Base-by-base conservation (phyloP, 1,284 basidiomycete genomes). In the Hemileccinum hortonii region DNA sequence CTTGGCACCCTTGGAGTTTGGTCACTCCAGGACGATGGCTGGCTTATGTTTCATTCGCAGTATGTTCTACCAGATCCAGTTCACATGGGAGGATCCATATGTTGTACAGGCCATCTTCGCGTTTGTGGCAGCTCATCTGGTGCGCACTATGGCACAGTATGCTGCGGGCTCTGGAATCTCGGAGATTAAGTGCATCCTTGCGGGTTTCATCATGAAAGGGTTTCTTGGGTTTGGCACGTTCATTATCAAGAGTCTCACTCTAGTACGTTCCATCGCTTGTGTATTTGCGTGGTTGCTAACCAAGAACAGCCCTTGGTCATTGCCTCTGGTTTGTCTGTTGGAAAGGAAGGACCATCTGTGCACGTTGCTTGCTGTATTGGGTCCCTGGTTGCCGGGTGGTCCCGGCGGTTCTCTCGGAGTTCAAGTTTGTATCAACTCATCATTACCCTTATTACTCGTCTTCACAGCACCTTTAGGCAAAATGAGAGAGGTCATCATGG, bases 91-190 rank as follows among this genome's bases (percentile, higher is more conserved):
- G 33, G 33, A 21, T 44, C 44, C 29, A 58, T 48, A 49, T 33
- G 6, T 37, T 43, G 18, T 43, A 26, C 50, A 96, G 94, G 79
- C 79, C 7, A 58, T 78, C 3, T 94, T 97, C 63, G 84, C 92
- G 0, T 93, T 90, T 63, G 77, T 87, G 6, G 90, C 94, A 5
- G 90, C 94, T 0, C 92, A 92, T 65, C 80, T 99, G 3, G 97
- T 99, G 49, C 83, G 84, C 46, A 83, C 84, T 5, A 86, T 97
- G 63, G 94, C 96, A 3, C 94, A 89, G 48, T 97, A 97, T 69
- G 94, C 97, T 10, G 97, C 97, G 9, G 96, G 97, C 6, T 98
- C 94, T 55, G 97, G 97, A 50, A 99, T 99, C 54, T 94, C 94
- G 22, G 97, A 99, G 73, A 98, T 99, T 74, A 99, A 99, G 67